These are phyloP conservation scores for Candida tetrigidarum DNA, from an alignment of 1,139 yeast species.

Conservation along the genomic window DNA sequence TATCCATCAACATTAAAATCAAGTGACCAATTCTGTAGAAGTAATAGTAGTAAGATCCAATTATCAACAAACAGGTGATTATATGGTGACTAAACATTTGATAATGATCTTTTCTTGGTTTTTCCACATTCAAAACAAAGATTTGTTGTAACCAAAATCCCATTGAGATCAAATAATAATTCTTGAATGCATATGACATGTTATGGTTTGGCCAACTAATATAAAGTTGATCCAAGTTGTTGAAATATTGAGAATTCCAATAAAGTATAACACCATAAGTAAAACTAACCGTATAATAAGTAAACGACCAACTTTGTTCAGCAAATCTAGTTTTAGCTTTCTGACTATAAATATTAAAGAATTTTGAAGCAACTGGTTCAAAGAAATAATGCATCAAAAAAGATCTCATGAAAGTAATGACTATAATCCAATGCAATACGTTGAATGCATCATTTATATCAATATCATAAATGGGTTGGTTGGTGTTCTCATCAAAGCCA, in stretches of 20 bases:
- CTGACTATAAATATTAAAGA: slow-evolving; percentile 47
- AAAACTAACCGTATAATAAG: slow-evolving; percentile 65
- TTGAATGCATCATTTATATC: slow-evolving; percentile 61
- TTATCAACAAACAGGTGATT: slow-evolving; percentile 68
- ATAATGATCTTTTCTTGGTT: slow-evolving; percentile 75
- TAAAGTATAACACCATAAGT: slow-evolving; percentile 62
- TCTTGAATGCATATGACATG: slow-evolving; percentile 55
- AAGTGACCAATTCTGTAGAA: slow-evolving; percentile 81
- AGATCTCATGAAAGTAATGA: slow-evolving; percentile 63
- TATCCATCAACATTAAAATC: slow-evolving; percentile 80
- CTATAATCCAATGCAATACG: slow-evolving; percentile 58
- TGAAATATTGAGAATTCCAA: slow-evolving; percentile 59
- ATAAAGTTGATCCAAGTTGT: slow-evolving; percentile 63
- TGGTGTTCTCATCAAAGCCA: slow-evolving; percentile 22
- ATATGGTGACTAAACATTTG: slow-evolving; percentile 93
- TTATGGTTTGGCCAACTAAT: slow-evolving; percentile 77
- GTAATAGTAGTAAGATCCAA: slow-evolving; percentile 76
- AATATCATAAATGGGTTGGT: slow-evolving; percentile 49
- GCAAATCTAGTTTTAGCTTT: slow-evolving; percentile 71
- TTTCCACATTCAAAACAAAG: slow-evolving; percentile 76
- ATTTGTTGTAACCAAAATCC: slow-evolving; percentile 85
- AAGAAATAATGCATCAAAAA: slow-evolving; percentile 60
- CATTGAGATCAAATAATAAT: slow-evolving; percentile 71
- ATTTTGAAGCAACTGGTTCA: slow-evolving; percentile 57
- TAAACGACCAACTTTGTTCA: slow-evolving; percentile 83